Evolutionary conservation across 2,329 filamentous ascomycete species (phyloP).

Genomic region (Nannizzia gypsea): DNA sequence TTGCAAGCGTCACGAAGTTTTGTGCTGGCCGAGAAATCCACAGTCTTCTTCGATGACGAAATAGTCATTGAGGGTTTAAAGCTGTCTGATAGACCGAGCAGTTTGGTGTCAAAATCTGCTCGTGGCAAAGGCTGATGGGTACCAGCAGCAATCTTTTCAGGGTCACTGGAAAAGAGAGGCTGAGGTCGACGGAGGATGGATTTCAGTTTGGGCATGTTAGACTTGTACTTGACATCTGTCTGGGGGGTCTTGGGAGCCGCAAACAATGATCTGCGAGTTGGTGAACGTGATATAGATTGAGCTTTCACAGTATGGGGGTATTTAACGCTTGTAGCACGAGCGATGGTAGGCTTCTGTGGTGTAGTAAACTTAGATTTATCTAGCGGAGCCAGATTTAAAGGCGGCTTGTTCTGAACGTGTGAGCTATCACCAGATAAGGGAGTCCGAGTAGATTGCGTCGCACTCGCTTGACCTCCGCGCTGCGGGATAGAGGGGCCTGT

Average conservation of each 20-base stretch:
- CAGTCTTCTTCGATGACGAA: conserved; percentile 54
- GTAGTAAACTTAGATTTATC: conserved; percentile 52
- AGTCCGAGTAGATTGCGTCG: conserved; percentile 57
- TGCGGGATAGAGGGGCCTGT: not conserved
- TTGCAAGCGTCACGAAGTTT: conserved; percentile 36
- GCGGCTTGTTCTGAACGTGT: conserved; percentile 17
- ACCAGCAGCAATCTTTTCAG: conserved; percentile 47
- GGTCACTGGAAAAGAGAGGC: conserved; percentile 49
- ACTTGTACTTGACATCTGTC: conserved; percentile 37
- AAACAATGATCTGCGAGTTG: conserved; percentile 41
- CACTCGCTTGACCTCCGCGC: conserved; percentile 46
- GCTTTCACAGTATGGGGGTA: conserved; percentile 43
- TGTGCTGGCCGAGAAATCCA: conserved; percentile 66
- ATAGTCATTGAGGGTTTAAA: conserved; percentile 52
- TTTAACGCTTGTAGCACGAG: conserved; percentile 43
- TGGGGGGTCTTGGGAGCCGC: conserved; percentile 32
- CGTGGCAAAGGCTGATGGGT: conserved; percentile 37
- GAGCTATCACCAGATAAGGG: conserved; percentile 14
- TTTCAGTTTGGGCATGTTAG: conserved; percentile 40
- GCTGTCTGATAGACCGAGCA: conserved; percentile 20
- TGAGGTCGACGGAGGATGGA: conserved; percentile 52
- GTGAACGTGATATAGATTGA: conserved; percentile 41
- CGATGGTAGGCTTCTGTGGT: conserved; percentile 64
- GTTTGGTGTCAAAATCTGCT: conserved; percentile 13
- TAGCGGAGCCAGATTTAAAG: conserved; percentile 33